A percentile compares a stretch with the other conserved stretches of the same genome.
These are phyloP conservation scores for Macrophomina tecta DNA, from an alignment of 2,329 filamentous ascomycete species.

Conservation along the genomic window DNA sequence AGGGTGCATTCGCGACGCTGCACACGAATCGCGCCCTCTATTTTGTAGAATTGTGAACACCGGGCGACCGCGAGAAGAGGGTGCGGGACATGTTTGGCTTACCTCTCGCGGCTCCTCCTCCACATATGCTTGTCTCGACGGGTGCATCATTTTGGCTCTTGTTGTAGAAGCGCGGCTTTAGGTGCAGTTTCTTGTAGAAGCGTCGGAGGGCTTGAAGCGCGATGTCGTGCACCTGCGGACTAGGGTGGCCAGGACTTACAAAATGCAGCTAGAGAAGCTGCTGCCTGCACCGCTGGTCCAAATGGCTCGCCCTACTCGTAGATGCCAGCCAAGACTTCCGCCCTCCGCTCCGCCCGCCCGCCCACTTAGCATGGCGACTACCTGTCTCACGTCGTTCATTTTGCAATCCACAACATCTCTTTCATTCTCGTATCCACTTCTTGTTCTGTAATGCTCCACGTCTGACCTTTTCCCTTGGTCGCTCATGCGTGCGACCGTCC, in stretches of 20 bases:
- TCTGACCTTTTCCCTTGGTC: conserved; percentile 8
- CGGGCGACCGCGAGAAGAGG: conserved; percentile 37
- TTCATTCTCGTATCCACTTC: neutral
- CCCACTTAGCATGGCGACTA: no score
- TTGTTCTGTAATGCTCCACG: conserved; percentile 22
- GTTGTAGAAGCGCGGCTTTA: neutral
- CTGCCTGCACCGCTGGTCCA: neutral
- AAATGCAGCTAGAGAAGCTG: neutral
- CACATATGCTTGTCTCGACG: conserved; percentile 89
- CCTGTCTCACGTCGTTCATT: no score
- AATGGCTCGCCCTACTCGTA: neutral
- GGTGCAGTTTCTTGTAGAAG: neutral
- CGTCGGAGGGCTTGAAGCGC: neutral
- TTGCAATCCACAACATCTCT: neutral
- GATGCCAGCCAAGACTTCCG: neutral
- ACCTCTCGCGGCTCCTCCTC: conserved; percentile 79
- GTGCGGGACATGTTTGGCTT: conserved; percentile 48
- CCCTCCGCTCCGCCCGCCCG: conserved; percentile 4
- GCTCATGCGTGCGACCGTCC: conserved; percentile 28
- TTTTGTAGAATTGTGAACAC: conserved; percentile 30
- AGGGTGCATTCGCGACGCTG: conserved; percentile 20
- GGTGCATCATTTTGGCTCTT: conserved; percentile 68
- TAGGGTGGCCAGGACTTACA: neutral
- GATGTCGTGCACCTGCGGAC: neutral
- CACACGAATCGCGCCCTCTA: conserved; percentile 26